These are phyloP conservation scores for Astrothelium macrocarpum DNA, from an alignment of 495 filamentous ascomycete species.

Conservation along the genomic window DNA sequence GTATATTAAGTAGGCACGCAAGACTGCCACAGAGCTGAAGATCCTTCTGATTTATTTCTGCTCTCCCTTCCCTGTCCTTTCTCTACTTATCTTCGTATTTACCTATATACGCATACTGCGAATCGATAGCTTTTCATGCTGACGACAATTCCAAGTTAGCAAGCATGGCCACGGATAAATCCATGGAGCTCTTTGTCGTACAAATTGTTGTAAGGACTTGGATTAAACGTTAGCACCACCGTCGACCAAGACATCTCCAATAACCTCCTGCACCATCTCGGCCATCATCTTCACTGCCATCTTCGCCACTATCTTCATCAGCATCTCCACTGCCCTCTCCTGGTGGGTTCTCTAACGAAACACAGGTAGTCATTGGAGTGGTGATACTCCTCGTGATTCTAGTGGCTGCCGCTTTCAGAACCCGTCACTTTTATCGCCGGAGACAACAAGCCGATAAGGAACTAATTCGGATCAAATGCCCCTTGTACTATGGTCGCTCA, in stretches of 20 bases:
- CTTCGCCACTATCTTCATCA: neutral
- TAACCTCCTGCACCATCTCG: neutral
- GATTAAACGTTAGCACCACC: neutral
- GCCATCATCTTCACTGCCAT: neutral
- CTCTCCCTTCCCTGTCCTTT: neutral
- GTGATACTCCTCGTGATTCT: neutral
- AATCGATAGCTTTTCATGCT: neutral
- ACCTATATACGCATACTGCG: neutral
- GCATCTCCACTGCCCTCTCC: neutral
- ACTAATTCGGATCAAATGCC: neutral
- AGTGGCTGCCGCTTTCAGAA: neutral
- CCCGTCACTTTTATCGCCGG: neutral
- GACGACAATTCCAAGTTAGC: neutral
- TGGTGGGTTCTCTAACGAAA: neutral
- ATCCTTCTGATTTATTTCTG: neutral
- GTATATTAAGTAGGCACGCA: neutral
- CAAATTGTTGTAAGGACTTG: neutral
- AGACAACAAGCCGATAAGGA: neutral
- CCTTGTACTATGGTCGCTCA: neutral
- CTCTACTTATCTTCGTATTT: neutral
- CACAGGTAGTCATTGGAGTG: neutral
- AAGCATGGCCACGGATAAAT: neutral
- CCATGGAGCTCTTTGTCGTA: neutral
- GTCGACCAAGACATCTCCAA: neutral
- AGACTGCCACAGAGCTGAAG: neutral